Conservation (phyloP, 129 eudicot species). For the Scalesia atractyloides region DNA sequence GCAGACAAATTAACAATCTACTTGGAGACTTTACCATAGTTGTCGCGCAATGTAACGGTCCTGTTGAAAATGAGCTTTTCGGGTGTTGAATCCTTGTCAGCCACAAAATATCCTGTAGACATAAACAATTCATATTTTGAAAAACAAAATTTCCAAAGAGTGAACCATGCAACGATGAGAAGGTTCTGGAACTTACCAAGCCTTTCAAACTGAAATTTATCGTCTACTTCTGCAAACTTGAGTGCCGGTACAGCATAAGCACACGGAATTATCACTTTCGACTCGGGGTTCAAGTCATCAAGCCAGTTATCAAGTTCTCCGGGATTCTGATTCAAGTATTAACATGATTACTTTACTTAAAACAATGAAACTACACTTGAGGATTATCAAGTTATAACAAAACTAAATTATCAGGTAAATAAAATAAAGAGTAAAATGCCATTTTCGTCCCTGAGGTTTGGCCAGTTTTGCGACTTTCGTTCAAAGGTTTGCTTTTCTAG, state of each 20-base stretch:
- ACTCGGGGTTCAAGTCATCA: constrained; percentile 72
- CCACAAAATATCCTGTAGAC: constrained; percentile 62
- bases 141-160: not conserved
- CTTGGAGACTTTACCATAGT: constrained; percentile 67
- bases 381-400: not conserved
- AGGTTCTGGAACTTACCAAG: constrained; percentile 54
- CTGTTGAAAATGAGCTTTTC: constrained; percentile 82
- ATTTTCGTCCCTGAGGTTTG: too few relatives aligned
- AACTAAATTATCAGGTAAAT: too few relatives aligned
- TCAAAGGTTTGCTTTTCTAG: too few relatives aligned
- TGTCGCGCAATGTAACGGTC: constrained; percentile 74
- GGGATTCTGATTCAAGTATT: constrained; percentile 60
- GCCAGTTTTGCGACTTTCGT: too few relatives aligned
- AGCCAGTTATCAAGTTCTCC: constrained; percentile 95
- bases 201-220: constrained; percentile 92
- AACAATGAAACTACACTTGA: not conserved
- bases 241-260: constrained; percentile 85
- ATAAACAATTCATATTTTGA: not conserved
- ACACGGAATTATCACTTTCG: constrained; percentile 67
- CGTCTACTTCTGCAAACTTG: constrained; percentile 56
- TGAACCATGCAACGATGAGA: constrained; percentile 7
- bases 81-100: constrained; percentile 73
- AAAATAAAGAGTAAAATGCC: too few relatives aligned
- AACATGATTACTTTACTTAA: not conserved
- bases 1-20: constrained; percentile 21